Conservation (phyloP, 257 asterid genomes). For the Ajuga chamaepitys region DNA sequence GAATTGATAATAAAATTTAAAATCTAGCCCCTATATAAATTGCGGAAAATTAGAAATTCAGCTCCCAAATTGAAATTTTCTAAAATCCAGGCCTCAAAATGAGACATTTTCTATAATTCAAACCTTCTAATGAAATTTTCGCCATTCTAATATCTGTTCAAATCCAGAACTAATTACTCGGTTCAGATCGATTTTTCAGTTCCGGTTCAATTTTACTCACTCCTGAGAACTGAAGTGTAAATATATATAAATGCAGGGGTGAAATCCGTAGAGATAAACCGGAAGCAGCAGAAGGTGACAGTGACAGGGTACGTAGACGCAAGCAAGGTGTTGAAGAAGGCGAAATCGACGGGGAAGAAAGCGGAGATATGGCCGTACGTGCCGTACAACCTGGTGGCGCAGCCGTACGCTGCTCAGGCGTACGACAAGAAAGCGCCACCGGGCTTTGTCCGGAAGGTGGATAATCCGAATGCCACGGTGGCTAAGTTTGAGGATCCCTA, state of each 20-base stretch:
- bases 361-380: slow-evolving; percentile 91
- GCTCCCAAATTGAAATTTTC: no score
- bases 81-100: no score
- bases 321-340: slow-evolving; percentile 73
- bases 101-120: no score
- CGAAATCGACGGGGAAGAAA: slow-evolving; percentile 76
- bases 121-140: no score
- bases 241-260: slow-evolving; percentile 49
- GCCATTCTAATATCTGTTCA: no score
- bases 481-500: slow-evolving; percentile 62
- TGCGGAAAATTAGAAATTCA: no score
- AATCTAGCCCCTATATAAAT: no score
- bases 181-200: no score
- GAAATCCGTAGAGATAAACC: slow-evolving; percentile 65
- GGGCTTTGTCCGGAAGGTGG: slow-evolving; percentile 61
- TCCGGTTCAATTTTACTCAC: not conserved
- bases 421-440: slow-evolving; percentile 94
- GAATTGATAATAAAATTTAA: no score
- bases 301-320: slow-evolving; percentile 65
- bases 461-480: slow-evolving; percentile 23
- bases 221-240: not conserved
- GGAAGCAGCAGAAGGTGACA: slow-evolving; percentile 78
- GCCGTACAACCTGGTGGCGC: slow-evolving; percentile 81
- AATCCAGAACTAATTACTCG: no score
- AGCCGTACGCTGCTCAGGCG: slow-evolving; percentile 63